A percentile compares a stretch with the other conserved stretches of the same genome.
Evolutionary conservation across 495 filamentous ascomycete genomes (phyloP).

Genomic region (Pseudevernia furfuracea): DNA sequence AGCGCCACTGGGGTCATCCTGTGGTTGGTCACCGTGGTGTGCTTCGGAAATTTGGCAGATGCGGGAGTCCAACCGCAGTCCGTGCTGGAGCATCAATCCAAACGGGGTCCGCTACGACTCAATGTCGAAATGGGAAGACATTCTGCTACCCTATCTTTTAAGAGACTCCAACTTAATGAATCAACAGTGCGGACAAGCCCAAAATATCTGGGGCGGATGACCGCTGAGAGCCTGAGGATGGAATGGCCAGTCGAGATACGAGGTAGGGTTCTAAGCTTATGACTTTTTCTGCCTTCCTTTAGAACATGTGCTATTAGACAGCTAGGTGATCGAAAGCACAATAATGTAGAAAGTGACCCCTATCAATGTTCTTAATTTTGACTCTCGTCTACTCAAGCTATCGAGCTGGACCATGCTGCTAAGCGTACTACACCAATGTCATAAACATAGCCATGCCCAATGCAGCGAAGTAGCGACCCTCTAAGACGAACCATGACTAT

Average conservation of each 20-base stretch:
- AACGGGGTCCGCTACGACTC: no score
- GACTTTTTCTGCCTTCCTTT: neutral
- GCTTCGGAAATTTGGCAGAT: neutral
- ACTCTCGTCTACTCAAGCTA: neutral
- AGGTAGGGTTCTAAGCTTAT: neutral
- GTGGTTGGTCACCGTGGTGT: neutral
- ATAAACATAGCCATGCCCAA: neutral
- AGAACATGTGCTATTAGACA: neutral
- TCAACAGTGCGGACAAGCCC: neutral
- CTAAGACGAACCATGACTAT: neutral
- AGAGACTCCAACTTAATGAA: neutral
- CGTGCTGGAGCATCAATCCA: no score
- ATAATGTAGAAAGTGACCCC: neutral
- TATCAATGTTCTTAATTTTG: neutral
- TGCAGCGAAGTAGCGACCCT: neutral
- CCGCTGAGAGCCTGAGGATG: neutral
- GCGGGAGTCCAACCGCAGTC: neutral
- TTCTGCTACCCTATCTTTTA: neutral
- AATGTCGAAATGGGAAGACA: neutral
- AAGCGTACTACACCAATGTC: neutral
- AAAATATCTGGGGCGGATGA: neutral
- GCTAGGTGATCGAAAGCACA: neutral
- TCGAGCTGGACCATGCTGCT: neutral
- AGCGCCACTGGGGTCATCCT: neutral
- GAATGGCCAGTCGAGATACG: neutral